These are phyloP conservation scores for Annulohypoxylon bovei DNA, from an alignment of 495 filamentous ascomycete genomes.

Conservation along the genomic window DNA sequence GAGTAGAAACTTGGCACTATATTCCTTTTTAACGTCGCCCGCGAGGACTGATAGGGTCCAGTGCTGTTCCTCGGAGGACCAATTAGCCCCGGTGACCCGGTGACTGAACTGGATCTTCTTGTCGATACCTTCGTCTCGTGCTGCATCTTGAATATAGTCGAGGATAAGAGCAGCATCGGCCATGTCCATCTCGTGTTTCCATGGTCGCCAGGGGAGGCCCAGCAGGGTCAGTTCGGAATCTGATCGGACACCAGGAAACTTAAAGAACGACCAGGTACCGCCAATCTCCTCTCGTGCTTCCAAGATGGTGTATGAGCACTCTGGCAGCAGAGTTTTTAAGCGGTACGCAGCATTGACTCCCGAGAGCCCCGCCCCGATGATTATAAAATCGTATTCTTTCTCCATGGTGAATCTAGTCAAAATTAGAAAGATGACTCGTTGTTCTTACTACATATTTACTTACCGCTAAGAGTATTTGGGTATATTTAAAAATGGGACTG, in stretches of 20 bases:
- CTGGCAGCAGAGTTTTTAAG: conserved; percentile 67
- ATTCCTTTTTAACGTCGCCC: conserved; percentile 55
- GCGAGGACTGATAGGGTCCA: conserved; percentile 67
- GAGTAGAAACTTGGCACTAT: conserved; percentile 66
- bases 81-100: conserved; percentile 63
- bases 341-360: conserved; percentile 81
- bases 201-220: conserved; percentile 74
- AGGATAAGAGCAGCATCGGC: conserved; percentile 68
- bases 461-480: neutral
- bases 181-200: conserved; percentile 67
- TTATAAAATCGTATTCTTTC: conserved; percentile 65
- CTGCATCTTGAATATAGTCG: conserved; percentile 70
- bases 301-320: conserved; percentile 67
- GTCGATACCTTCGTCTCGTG: conserved; percentile 70
- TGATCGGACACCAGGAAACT: conserved; percentile 73
- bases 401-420: conserved; percentile 4
- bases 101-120: conserved; percentile 68
- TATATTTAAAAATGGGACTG: neutral
- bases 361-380: conserved; percentile 78
- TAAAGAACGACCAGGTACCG: conserved; percentile 79
- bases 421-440: neutral
- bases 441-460: neutral
- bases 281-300: conserved; percentile 70
- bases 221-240: conserved; percentile 74
- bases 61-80: conserved; percentile 65